Conservation (phyloP, 768 basidiomycete genomes). For the Lactifluus piperatus region DNA sequence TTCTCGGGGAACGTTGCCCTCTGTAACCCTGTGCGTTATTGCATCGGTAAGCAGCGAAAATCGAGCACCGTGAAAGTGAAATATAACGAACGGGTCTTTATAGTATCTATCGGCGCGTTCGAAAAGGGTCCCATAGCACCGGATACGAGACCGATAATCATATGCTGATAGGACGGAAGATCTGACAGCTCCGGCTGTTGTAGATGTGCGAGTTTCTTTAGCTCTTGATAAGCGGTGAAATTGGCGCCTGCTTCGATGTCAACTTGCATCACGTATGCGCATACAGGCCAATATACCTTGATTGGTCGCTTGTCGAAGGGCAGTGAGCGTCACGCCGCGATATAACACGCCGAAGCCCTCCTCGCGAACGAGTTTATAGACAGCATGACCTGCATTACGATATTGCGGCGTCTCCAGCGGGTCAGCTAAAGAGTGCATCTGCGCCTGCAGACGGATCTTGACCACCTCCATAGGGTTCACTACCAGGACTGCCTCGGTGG, state of each 20-base stretch:
- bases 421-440: slow-evolving; percentile 94
- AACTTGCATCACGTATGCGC: not conserved
- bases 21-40: slow-evolving; percentile 55
- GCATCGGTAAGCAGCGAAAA: not conserved
- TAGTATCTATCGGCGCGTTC: slow-evolving; percentile 92
- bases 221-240: too few species aligned
- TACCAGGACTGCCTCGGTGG: slow-evolving; percentile 89
- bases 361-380: slow-evolving; percentile 86
- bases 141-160: slow-evolving; percentile 89
- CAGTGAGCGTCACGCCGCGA: slow-evolving; percentile 88
- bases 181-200: slow-evolving; percentile 72
- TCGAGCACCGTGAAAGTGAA: not conserved
- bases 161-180: slow-evolving; percentile 92
- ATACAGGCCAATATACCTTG: slow-evolving; percentile 49
- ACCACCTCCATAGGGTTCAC: slow-evolving; percentile 99
- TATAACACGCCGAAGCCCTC: slow-evolving; percentile 83
- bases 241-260: slow-evolving; percentile 46
- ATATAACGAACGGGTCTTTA: slow-evolving; percentile 74
- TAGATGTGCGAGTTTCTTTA: slow-evolving; percentile 56
- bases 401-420: slow-evolving; percentile 93
- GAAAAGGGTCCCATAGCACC: slow-evolving; percentile 99
- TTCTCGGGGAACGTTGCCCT: slow-evolving; percentile 70
- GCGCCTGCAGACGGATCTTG: slow-evolving; percentile 96
- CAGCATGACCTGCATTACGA: slow-evolving; percentile 96
- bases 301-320: slow-evolving; percentile 93